phyloP scores from a whole-genome alignment of 306 rosid genomes.

The Begonia masoniana region DNA sequence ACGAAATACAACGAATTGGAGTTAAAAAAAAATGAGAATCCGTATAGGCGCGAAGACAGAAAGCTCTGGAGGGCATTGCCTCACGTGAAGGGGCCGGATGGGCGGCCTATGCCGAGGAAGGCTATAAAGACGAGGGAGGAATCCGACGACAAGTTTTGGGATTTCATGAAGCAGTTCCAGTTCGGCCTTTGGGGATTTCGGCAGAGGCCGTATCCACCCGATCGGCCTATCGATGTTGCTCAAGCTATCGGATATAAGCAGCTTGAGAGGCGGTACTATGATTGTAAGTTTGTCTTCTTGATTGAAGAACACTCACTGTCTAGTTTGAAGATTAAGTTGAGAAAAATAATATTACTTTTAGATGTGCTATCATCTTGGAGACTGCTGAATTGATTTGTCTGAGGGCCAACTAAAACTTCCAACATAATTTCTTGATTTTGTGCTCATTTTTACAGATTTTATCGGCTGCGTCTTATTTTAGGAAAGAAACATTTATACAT shows the following conservation, averaged over 20 bases:
- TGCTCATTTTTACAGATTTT: too few relatives aligned
- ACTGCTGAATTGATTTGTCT: too few relatives aligned
- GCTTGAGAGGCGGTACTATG: conserved; percentile 76
- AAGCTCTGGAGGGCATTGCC: conserved; percentile 62
- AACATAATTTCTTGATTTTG: too few relatives aligned
- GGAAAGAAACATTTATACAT: too few relatives aligned
- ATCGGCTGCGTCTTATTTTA: too few relatives aligned
- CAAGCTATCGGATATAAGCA: conserved; percentile 82
- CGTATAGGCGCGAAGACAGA: conserved; percentile 45
- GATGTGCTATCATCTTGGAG: too few relatives aligned
- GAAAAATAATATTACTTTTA: too few relatives aligned
- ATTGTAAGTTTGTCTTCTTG: conserved; percentile 46
- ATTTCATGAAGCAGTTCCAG: conserved; percentile 68
- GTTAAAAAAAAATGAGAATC: conserved; percentile 47
- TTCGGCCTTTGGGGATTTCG: conserved; percentile 79
- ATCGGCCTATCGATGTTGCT: conserved; percentile 80
- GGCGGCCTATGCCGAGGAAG: conserved; percentile 83
- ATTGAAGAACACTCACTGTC: neutral
- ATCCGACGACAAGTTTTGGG: conserved; percentile 70
- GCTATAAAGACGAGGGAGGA: conserved; percentile 29
- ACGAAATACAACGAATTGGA: conserved; percentile 49
- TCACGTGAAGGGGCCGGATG: conserved; percentile 56
- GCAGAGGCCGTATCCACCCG: conserved; percentile 76
- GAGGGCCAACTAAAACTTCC: too few relatives aligned
- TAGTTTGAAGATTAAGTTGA: too few relatives aligned